Evolutionary conservation across 2,329 filamentous ascomycete genomes (phyloP), one percentile per base, ranked within the genome.

Genomic region (Aureobasidium sp.): DNA sequence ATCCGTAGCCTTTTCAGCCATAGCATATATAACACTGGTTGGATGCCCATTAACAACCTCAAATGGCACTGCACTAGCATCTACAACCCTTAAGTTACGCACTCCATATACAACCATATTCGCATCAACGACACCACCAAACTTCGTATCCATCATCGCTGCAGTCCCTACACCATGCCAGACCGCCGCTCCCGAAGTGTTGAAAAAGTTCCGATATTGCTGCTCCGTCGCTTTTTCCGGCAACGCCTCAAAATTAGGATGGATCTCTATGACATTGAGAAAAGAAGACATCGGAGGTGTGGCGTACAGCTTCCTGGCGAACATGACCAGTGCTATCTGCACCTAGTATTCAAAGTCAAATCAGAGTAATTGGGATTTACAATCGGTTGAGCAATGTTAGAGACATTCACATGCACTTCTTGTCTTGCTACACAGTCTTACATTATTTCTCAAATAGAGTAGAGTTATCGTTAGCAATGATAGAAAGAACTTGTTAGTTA

Each of bases 41-140:
- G 56, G 54, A 54, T 63, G 60, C 2, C 54, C 59, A 6, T 49
- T 50, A 16, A n/a, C n/a, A n/a, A 56, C 27, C n/a, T 55, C 54
- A 12, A 61, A 57, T 3, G 62, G 58, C 57, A 64, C 61, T 24
- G 64, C 63, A 34, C 64, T 66, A 4, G 64, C 64, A 58, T 66
- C 65, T 24, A 66, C 62, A 2, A 67, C 63, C 1, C 64, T 59
- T 55, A 66, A 44, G 2, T 58, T 49, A 10, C 61, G 52, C 3
- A 62, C 62, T 1, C 64, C 64, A 47, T 63, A 63, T 2, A 68
- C 63, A 41, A 57, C 60, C 54, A 66, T 38, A 29, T 60, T 54
- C 14, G 58, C 49, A 45, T 66, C 62, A 14, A 65, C 63, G 4
- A 64, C 64, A 11, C 63, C 63, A 6, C 63, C 64, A 3, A 58